Conservation (phyloP, 1,284 basidiomycete genomes). For the Moesziomyces antarcticus region DNA sequence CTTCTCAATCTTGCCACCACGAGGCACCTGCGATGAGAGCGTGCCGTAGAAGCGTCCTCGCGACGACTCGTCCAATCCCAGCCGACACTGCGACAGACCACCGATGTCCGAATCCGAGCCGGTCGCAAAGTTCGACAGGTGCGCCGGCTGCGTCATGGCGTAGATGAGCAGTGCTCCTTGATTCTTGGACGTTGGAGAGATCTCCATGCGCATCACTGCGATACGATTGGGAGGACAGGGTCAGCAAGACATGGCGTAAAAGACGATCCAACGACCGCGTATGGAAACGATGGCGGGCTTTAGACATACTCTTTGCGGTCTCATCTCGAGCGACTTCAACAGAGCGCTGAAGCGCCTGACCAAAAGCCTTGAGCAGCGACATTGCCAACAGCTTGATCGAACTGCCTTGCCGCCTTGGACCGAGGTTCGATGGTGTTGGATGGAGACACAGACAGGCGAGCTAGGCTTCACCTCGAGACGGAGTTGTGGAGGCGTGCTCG, state of each 20-base stretch:
- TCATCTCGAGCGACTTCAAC: conserved; percentile 56
- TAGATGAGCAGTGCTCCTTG: conserved; percentile 54
- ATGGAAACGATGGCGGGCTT: background rate
- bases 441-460: too few relatives aligned
- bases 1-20: conserved; percentile 65
- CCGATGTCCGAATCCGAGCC: conserved; percentile 88
- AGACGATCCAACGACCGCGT: background rate
- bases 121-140: conserved; percentile 72
- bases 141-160: conserved; percentile 32
- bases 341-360: conserved; percentile 57
- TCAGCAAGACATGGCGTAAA: background rate
- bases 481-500: conserved; percentile 18
- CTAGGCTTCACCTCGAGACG: background rate
- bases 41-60: conserved; percentile 67
- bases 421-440: background rate
- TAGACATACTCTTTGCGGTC: conserved; percentile 48
- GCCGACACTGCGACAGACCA: conserved; percentile 76
- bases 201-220: conserved; percentile 63
- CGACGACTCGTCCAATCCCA: conserved; percentile 51
- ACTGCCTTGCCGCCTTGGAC: too few relatives aligned
- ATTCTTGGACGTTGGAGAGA: conserved; percentile 46
- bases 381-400: conserved; percentile 17
- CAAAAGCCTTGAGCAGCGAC: conserved; percentile 49
- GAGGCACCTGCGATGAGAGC: conserved; percentile 66
- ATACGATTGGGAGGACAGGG: background rate